These are phyloP conservation scores for Scedosporium apiospermum DNA, from an alignment of 2,329 filamentous ascomycete species.

Conservation along the genomic window DNA sequence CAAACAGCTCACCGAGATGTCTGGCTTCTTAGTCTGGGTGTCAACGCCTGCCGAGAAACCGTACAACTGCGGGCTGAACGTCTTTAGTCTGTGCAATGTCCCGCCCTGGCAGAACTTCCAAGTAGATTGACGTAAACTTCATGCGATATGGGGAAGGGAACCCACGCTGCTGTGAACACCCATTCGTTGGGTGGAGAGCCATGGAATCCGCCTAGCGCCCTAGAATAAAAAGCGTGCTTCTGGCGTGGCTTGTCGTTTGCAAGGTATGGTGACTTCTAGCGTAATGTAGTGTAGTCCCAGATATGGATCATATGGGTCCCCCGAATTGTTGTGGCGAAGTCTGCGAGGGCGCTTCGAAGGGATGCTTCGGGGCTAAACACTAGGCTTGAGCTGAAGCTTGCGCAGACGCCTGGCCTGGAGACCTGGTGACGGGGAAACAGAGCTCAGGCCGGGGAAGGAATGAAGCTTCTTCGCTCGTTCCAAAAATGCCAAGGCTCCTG, in stretches of 20 bases:
- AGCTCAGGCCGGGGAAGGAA: too few relatives aligned
- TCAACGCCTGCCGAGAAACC: background rate
- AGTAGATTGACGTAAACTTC: background rate
- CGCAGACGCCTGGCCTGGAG: background rate
- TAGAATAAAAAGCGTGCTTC: background rate
- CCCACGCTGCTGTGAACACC: background rate
- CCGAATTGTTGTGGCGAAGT: background rate
- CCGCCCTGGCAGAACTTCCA: too few relatives aligned
- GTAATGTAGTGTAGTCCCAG: too few relatives aligned
- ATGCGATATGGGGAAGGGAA: background rate
- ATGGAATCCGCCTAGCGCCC: background rate
- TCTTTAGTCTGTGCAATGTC: too few relatives aligned
- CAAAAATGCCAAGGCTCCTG: too few relatives aligned
- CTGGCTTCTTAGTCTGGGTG: background rate
- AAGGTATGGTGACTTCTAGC: background rate
- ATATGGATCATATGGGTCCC: background rate
- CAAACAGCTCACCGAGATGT: too few relatives aligned
- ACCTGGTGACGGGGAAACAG: too few relatives aligned
- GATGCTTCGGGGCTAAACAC: background rate
- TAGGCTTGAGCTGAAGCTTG: background rate
- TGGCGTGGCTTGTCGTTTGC: background rate
- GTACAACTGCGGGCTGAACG: too few relatives aligned
- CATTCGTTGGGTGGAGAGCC: background rate
- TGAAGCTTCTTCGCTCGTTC: too few relatives aligned
- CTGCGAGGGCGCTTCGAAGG: background rate